Evolutionary conservation across 345 rosid species (phyloP), one percentile per base, ranked within the genome.

Genomic region (Limnanthes douglasii): DNA sequence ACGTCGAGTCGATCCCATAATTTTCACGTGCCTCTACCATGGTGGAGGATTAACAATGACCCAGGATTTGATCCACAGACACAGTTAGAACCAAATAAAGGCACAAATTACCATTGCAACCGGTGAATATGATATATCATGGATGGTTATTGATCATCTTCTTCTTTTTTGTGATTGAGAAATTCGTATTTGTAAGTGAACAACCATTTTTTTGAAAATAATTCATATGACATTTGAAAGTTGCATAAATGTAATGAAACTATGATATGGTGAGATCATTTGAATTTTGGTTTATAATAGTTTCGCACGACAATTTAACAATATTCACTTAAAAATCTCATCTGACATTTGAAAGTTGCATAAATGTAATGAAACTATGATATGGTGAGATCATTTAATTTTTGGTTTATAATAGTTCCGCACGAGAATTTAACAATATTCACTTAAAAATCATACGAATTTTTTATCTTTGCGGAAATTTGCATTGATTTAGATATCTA

Each of bases 61-160:
- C 95, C 98, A 0, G 98, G 95, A 39, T 83, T 90, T 3, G 94
- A 74, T 15, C 68, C 65, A 21, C 75, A 72, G 15, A 90, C 98
- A 1, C 78, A 65, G 43, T 90, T 73, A 0, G 92, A 66, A 5
- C 95, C 94, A 0, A 92, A 85, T 7, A 94, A 84, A 2, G 85
- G 98, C 1, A 84, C 95, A 15, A 79, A 90, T 1, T 95, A 95
- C 95, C 70, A 77, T 86, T 1, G 98, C 98, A 0, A 84, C 98
- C 0, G 98, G 98, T 1, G 95, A 90, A 0, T 95, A 95, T 0
- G 98, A 90, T 3, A 90, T 75, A 53, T 90, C 98, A 45, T 90
- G 98, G 54, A 90, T 61, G 16, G 85, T 84, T 19, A 90, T 35
- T 1, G 95, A 72, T 95, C 98, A 90, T 0, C 98, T 95, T 50